phyloP scores from a whole-genome alignment of 257 asterid genomes.

The Paulownia fortunei region DNA sequence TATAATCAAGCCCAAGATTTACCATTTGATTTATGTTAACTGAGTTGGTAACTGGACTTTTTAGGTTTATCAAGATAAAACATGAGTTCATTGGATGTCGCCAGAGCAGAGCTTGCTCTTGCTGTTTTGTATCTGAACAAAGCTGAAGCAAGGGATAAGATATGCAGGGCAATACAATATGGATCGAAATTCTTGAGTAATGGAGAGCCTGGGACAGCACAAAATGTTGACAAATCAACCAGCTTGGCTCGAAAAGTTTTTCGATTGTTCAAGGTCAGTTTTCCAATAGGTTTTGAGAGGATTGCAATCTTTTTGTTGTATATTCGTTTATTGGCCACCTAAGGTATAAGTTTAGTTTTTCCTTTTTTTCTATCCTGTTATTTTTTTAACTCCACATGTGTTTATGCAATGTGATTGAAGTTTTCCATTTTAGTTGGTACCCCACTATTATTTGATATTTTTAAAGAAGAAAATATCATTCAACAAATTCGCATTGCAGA shows the following conservation, averaged over 20 bases:
- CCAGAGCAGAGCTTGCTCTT: slow-evolving; percentile 93
- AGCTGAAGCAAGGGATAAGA: slow-evolving; percentile 98
- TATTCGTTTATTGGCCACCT: neutral
- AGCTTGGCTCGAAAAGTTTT: slow-evolving; percentile 97
- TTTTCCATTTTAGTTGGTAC: neutral
- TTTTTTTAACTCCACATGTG: neutral
- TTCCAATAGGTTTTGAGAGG: neutral
- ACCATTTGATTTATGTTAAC: neutral
- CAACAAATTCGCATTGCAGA: neutral
- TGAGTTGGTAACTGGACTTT: slow-evolving; percentile 27
- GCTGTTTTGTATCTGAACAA: slow-evolving; percentile 89
- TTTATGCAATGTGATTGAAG: neutral
- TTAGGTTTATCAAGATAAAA: slow-evolving; percentile 45
- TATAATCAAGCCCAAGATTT: neutral
- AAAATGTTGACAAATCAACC: slow-evolving; percentile 89
- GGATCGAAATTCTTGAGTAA: slow-evolving; percentile 95
- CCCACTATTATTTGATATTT: neutral
- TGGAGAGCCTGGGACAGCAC: slow-evolving; percentile 93
- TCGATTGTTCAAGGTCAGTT: slow-evolving; percentile 88
- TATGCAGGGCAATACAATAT: slow-evolving; percentile 98
- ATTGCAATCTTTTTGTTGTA: neutral
- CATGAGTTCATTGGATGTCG: slow-evolving; percentile 81
- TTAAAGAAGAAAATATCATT: neutral
- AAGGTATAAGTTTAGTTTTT: neutral
- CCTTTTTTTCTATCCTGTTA: too few relatives aligned